A percentile compares a stretch with the other conserved stretches of the same genome.
Conservation (phyloP, 306 rosid genomes). For the Heteromeles arbutifolia region DNA sequence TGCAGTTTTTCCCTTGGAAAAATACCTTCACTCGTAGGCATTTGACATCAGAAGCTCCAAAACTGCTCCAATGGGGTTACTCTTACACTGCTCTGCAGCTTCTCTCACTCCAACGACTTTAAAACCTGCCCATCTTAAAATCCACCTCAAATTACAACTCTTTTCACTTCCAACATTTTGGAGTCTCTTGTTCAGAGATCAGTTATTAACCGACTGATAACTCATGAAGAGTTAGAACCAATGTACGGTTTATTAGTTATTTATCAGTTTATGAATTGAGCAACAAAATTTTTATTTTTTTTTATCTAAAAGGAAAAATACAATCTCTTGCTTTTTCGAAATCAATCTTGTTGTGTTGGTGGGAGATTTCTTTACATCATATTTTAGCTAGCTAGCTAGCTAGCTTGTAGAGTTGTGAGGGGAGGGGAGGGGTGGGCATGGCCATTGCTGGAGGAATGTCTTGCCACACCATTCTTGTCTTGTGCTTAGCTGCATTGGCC, state of each 20-base stretch:
- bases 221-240: not conserved
- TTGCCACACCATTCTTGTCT: conserved; percentile 15
- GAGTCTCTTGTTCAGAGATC: not conserved
- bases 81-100: conserved; percentile 28
- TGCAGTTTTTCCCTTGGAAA: too few species aligned
- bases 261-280: not conserved
- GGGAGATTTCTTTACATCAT: not conserved
- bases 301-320: not conserved
- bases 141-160: not conserved
- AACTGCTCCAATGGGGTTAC: conserved; percentile 33
- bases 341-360: not conserved
- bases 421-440: too few species aligned
- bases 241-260: not conserved
- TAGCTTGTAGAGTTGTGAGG: not conserved
- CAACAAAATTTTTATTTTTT: not conserved
- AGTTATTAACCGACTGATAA: not conserved
- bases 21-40: too few species aligned
- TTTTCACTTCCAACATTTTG: not conserved
- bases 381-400: not conserved
- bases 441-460: conserved; percentile 20
- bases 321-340: not conserved
- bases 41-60: not conserved
- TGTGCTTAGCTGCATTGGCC: conserved; percentile 12
- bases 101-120: conserved; percentile 23
- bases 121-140: not conserved